phyloP scores from a whole-genome alignment of 2,329 filamentous ascomycete genomes.

The Ophiostoma quercus region DNA sequence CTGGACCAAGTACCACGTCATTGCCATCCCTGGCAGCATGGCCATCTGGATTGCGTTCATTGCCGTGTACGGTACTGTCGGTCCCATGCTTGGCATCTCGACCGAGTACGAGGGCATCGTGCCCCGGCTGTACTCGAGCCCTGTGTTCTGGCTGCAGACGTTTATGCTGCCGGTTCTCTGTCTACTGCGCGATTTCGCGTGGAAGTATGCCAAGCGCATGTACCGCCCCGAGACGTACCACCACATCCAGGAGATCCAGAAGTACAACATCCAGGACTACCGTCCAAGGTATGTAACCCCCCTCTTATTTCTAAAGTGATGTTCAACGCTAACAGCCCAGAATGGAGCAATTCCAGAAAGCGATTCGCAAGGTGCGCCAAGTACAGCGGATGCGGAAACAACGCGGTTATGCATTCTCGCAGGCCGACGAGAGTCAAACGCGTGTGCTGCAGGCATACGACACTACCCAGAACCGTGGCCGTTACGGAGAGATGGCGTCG shows the following conservation, averaged over 20 bases:
- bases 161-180: conserved; percentile 74
- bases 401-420: conserved; percentile 94
- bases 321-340: conserved; percentile 40
- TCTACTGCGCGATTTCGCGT: conserved; percentile 80
- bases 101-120: conserved; percentile 81
- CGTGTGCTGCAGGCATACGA: conserved; percentile 95
- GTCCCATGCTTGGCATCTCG: conserved; percentile 75
- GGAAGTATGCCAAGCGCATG: conserved; percentile 98
- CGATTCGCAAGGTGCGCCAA: conserved; percentile 95
- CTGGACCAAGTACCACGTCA: conserved; percentile 97
- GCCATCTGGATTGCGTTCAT: conserved; percentile 87
- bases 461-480: conserved; percentile 83
- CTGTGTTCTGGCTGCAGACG: conserved; percentile 89
- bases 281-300: conserved; percentile 66
- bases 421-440: conserved; percentile 94
- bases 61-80: conserved; percentile 78
- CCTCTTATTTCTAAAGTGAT: neutral
- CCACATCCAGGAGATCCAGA: conserved; percentile 98
- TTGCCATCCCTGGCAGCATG: conserved; percentile 92
- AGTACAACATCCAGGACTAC: conserved; percentile 99
- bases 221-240: conserved; percentile 94
- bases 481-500: conserved; percentile 87
- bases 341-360: conserved; percentile 99
- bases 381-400: conserved; percentile 99
- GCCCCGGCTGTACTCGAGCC: conserved; percentile 70